These are phyloP conservation scores for Macrocybe gigantea DNA, from an alignment of 768 basidiomycete genomes.

Conservation along the genomic window DNA sequence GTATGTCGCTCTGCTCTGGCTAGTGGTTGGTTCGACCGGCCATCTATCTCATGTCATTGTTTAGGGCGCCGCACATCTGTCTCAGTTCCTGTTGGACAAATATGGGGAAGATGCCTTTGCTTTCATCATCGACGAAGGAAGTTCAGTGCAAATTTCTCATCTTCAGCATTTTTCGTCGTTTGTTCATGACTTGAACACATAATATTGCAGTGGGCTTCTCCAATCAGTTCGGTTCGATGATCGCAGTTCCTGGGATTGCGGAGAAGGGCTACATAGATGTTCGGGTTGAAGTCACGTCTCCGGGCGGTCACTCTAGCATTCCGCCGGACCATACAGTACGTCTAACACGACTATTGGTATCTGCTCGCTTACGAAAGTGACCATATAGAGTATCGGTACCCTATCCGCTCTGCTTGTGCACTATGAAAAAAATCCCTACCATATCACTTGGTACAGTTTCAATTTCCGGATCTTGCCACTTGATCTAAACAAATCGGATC, in stretches of 20 bases:
- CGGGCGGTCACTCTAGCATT: conserved; percentile 83
- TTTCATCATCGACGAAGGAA: conserved; percentile 85
- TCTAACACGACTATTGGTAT: background rate
- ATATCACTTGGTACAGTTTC: conserved; percentile 28
- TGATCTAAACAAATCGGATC: background rate
- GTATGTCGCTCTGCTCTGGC: conserved; percentile 17
- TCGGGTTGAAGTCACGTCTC: conserved; percentile 54
- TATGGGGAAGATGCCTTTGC: conserved; percentile 74
- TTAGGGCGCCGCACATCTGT: conserved; percentile 52
- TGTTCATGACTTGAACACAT: no score
- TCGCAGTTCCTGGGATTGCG: conserved; percentile 59
- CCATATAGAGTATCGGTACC: conserved; percentile 73
- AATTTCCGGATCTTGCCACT: no score
- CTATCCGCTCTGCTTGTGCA: conserved; percentile 64
- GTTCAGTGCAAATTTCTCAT: conserved; percentile 21
- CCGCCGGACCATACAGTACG: conserved; percentile 77
- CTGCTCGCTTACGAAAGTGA: background rate
- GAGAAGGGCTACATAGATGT: conserved; percentile 73
- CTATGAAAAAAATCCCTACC: conserved; percentile 54
- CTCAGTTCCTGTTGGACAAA: conserved; percentile 39
- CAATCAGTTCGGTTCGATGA: conserved; percentile 30
- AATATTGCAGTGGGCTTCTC: no score
- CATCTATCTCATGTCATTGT: no score
- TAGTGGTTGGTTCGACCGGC: no score
- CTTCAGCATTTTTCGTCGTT: no score